Evolutionary conservation across 208 protist genomes (phyloP), one percentile per base, ranked within the genome.

Genomic region (Acanthamoeba sp.): DNA sequence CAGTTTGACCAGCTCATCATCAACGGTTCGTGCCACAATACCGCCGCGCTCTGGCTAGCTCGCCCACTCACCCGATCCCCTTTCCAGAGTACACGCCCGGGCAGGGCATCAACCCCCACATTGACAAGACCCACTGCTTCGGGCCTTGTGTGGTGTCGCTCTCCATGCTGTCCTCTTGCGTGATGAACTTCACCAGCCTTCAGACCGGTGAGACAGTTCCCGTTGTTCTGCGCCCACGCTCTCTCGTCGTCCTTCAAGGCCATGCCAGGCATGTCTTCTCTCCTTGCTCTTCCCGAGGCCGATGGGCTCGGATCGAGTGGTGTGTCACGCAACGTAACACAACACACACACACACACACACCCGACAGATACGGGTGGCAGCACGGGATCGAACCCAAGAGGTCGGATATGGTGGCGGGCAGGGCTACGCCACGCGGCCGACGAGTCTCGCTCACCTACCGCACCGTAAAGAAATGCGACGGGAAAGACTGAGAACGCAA

Each of bases 1-100:
- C 38, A 85, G 27, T 85, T 85, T 24, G 76, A 85, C 59, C 76
- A 85, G 42, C 45, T 85, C 18, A 85, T 85, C 76, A 85, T 85
- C 76, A 85, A 85, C 76, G 76, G 76, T 85, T 12, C 42, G 48
- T 16, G 16, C 10, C 59, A 7, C 62, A 69, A 69, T 27, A 14
- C n/a, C n/a, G 10, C 62, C 7, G 29, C 36, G 10, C 0, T 80
- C 32, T 34, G 0, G n/a, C 62, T 0, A 27, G 0, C 22, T 29
- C n/a, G 7, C 9, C 9, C n/a, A 9, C 62, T 69, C 62, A 69
- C 5, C 62, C 7, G 27, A 0, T 38, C 64, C 10, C 64, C 64
- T 78, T 18, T 78, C 6, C 76, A 85, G 76, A 85, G 45, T 85
- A 85, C 32, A 48, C 32, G 34, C 71, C 71, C 6, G 38, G 76